Percentiles rank a stretch among this genome's conserved stretches.
Conservation (phyloP, 2,329 filamentous ascomycete genomes). For the Phaeosphaeria sp. region DNA sequence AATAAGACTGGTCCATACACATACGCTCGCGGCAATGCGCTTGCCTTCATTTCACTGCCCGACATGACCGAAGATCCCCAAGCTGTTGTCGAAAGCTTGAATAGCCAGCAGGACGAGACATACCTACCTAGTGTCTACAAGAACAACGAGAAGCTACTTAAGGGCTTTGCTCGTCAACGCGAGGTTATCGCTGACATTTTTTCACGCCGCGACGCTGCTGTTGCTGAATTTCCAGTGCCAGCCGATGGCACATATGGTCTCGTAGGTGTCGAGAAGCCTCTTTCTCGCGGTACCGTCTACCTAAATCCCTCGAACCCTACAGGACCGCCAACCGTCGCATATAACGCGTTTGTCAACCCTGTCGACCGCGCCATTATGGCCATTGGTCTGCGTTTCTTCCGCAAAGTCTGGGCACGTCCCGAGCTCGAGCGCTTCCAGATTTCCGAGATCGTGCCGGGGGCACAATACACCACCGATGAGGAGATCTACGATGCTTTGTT, state of each 20-base stretch:
- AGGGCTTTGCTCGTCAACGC: constrained; percentile 31
- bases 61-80: constrained; percentile 18
- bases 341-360: constrained; percentile 39
- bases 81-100: constrained; percentile 15
- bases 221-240: constrained; percentile 45
- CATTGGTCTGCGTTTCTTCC: constrained; percentile 44
- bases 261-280: constrained; percentile 40
- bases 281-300: constrained; percentile 43
- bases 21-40: constrained; percentile 30
- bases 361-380: constrained; percentile 36
- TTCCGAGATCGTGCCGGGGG: constrained; percentile 31
- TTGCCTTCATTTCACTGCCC: constrained; percentile 33
- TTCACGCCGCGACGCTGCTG: constrained; percentile 30
- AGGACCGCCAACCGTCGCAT: constrained; percentile 29
- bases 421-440: constrained; percentile 30
- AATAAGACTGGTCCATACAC: constrained; percentile 43
- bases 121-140: constrained; percentile 34
- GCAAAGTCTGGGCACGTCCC: constrained; percentile 35
- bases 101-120: constrained; percentile 29
- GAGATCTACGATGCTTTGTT: constrained; percentile 29
- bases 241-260: constrained; percentile 35
- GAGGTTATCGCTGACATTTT: constrained; percentile 27
- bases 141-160: constrained; percentile 25
- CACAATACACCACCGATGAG: constrained; percentile 29
- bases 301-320: constrained; percentile 41